Evolutionary conservation across 129 eudicot species (phyloP).

Genomic region (Pseudognaphalium luteoalbum): DNA sequence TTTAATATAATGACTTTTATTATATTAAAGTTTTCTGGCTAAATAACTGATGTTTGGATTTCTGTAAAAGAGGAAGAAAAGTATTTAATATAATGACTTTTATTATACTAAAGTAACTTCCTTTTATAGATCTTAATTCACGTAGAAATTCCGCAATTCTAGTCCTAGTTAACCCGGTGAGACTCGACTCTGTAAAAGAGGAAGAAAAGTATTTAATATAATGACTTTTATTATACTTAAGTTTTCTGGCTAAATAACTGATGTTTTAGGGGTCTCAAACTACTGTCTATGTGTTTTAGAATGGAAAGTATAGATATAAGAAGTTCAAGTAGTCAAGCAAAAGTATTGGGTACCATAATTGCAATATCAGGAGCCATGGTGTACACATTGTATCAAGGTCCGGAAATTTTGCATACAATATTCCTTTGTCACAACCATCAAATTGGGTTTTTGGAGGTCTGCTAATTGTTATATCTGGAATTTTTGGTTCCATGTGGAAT

Average conservation of each 20-base stretch:
- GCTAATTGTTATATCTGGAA: not conserved
- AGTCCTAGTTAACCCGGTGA: too few species aligned
- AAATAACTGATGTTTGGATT: too few species aligned
- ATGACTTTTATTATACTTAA: too few species aligned
- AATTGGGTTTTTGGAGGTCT: conserved; percentile 32
- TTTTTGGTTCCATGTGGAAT: not conserved
- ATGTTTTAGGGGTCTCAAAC: not conserved
- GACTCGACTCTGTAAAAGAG: too few species aligned
- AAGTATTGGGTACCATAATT: conserved; percentile 35
- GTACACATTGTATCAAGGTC: conserved; percentile 44
- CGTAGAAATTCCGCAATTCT: too few species aligned
- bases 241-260: not conserved
- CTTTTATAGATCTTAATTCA: too few species aligned
- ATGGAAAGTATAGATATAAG: conserved; percentile 41
- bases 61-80: too few species aligned
- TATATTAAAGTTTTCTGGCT: not conserved
- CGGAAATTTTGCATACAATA: not conserved
- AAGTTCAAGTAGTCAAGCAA: conserved; percentile 39
- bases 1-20: too few species aligned
- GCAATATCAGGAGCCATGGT: conserved; percentile 47
- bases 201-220: too few species aligned
- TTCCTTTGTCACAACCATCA: conserved; percentile 14
- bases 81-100: too few species aligned
- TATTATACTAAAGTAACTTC: too few species aligned
- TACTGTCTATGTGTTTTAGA: conserved; percentile 17